Base-by-base conservation (phyloP, 2,329 filamentous ascomycete species). In the Fusarium agapanthi region DNA sequence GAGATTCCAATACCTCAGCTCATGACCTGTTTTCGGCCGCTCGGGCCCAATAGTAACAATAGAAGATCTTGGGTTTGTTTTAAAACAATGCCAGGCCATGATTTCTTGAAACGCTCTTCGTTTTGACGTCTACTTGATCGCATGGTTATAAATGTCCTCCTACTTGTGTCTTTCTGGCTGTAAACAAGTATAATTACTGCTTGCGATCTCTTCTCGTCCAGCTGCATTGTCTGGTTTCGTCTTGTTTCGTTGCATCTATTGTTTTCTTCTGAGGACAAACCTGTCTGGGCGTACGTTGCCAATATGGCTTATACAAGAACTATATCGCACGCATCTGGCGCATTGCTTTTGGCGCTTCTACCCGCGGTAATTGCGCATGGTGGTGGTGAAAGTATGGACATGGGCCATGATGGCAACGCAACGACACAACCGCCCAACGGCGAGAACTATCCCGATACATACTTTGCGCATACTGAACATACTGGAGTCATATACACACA, bases 401-500 rank as follows among this genome's bases (percentile, higher is more conserved):
- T 60, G 44, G 51, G 44, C 32, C 65, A 71, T 43, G 65, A 44
- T 34, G 43, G 34, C 35, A 69, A 69, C 35, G 51, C 66, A 30
- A 62, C 66, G 30, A 61, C 58, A 22, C 76, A 79, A 58, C 72
- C 76, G 48, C 72, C 78, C 20, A 69, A 76, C 24, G 76, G 78
- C 26, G 71, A 77, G 40, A 72, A 81, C 48, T 83, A 84, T 51
- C 80, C 84, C 14, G 81, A 83, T n/a, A 90, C 85, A 65, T 93
- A 92, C 79, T 92, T 91, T 81, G 80, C 86, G 30, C 84, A 89
- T 63, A 77, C 84, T 1, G 85, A 89, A 32, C 84, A 90, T 77
- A 82, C 79, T 13, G 81, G 83, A 20, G 81, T 88, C 72, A 91
- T 96, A 75, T 86, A 92, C 76, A 88, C 88, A 64, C 94, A 96